Percentiles rank a stretch among this genome's conserved stretches.
phyloP scores from a whole-genome alignment of 2,329 filamentous ascomycete genomes.

The Alternaria incomplexa region DNA sequence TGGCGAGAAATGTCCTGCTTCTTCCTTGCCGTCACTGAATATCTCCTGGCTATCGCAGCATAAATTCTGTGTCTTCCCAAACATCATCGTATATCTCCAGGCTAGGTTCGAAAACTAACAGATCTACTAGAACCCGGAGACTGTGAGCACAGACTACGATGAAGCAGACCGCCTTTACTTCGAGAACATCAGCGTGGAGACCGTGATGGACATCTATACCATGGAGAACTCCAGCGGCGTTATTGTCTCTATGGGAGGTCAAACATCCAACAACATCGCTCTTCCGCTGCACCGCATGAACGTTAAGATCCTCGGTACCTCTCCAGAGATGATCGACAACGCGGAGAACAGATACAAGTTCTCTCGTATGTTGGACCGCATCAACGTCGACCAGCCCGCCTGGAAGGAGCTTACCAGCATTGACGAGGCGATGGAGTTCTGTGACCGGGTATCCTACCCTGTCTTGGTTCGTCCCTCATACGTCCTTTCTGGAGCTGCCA shows the following conservation, averaged over 20 bases:
- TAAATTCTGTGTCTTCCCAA: background rate
- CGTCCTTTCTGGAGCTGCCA: constrained; percentile 93
- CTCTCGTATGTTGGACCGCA: constrained; percentile 94
- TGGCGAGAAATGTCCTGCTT: background rate
- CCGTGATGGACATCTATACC: constrained; percentile 70
- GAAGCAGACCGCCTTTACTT: constrained; percentile 96
- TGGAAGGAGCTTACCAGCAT: constrained; percentile 99
- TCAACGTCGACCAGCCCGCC: constrained; percentile 91
- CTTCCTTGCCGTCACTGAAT: background rate
- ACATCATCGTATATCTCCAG: background rate
- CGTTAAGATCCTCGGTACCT: constrained; percentile 92
- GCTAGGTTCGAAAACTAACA: background rate
- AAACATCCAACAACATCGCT: constrained; percentile 97
- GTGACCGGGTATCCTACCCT: constrained; percentile 86
- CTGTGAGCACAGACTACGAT: constrained; percentile 88
- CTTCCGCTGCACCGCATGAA: constrained; percentile 86
- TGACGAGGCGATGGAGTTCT: constrained; percentile 86
- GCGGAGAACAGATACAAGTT: constrained; percentile 99
- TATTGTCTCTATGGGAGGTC: constrained; percentile 93
- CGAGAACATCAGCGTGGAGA: constrained; percentile 71
- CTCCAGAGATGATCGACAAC: constrained; percentile 97
- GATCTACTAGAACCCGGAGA: constrained; percentile 69
- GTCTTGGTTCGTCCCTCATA: constrained; percentile 96
- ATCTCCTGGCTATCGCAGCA: background rate
- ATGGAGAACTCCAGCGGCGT: constrained; percentile 83